Base-by-base conservation (phyloP, 345 rosid species). In the Eucalyptus melliodora region DNA sequence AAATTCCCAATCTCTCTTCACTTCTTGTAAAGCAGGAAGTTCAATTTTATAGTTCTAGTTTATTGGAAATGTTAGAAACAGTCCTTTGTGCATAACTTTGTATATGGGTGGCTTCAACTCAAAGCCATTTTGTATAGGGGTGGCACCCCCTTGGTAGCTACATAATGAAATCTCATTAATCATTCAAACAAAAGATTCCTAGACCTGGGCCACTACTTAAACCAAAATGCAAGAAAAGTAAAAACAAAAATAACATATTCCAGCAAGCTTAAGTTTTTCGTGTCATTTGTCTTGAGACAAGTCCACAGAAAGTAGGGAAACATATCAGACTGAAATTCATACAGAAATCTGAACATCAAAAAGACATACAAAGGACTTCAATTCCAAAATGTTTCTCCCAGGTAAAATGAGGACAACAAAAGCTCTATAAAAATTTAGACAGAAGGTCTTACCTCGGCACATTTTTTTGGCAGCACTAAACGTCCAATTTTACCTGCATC, bases 401-500 rank as follows among this genome's bases (percentile, higher is more conserved):
- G 82, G 26, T 17, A 24, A 42, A 49, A 44, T 26, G 17, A 80
- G 60, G 55, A 88, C 37, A 53, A 87, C 87, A 50, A 27, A 40
- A 85, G 69, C 88, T 88, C 69, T 88, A 81, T 88, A 90, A 62
- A 82, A 91, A 89, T 40, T 16, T 27, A 44, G 50, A 47, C 88
- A 87, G 85, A 80, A 40, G 92, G 92, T 82, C 91, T 80, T 50
- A 98, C 99, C 98, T 98, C 99, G 15, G 99, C 99, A 93, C 95
- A 97, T 93, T 96, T 97, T 90, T 97, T 98, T 50, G 99, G 99
- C 91, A 98, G 94, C 92, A 97, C 96, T 89, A 98, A 89, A 91
- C 99, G 97, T 87, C 99, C 99, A 90, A 95, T 93, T 91, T 94
- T 93, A 80, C 99, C 99, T 50, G 99, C 95, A 96, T 98, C 99